Evolutionary conservation across 345 rosid species (phyloP).

Genomic region (Dovyalis caffra): DNA sequence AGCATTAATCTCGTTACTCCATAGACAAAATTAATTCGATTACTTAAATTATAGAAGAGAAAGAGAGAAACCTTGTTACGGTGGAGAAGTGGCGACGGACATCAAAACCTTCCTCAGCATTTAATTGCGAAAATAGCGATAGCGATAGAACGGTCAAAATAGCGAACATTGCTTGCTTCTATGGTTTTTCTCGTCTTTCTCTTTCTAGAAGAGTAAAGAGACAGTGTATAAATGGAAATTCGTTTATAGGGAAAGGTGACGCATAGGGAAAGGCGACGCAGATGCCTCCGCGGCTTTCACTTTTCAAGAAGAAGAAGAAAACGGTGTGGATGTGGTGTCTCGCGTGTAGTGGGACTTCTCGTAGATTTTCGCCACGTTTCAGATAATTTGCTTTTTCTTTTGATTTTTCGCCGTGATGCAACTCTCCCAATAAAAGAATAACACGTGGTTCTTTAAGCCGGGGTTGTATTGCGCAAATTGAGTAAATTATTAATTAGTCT

Average conservation of each 20-base stretch:
- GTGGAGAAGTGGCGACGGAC: conserved; percentile 73
- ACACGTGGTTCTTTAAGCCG: too few species aligned
- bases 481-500: too few species aligned
- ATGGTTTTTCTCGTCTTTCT: neutral
- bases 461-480: too few species aligned
- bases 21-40: neutral
- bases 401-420: neutral
- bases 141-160: conserved; percentile 20
- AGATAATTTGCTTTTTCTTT: neutral
- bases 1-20: neutral
- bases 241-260: neutral
- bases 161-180: conserved; percentile 19
- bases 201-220: neutral
- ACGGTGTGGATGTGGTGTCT: neutral
- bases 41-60: neutral
- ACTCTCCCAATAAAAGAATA: neutral
- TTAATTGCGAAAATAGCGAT: conserved; percentile 20
- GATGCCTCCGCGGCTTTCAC: neutral
- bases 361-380: neutral
- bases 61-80: conserved; percentile 48
- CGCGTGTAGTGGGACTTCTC: too few species aligned
- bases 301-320: neutral
- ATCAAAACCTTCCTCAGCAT: conserved; percentile 53
- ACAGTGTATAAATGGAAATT: neutral
- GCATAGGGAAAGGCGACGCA: neutral